These are phyloP conservation scores for Agaricus sinodeliciosus DNA, from an alignment of 768 basidiomycete species.

Conservation along the genomic window DNA sequence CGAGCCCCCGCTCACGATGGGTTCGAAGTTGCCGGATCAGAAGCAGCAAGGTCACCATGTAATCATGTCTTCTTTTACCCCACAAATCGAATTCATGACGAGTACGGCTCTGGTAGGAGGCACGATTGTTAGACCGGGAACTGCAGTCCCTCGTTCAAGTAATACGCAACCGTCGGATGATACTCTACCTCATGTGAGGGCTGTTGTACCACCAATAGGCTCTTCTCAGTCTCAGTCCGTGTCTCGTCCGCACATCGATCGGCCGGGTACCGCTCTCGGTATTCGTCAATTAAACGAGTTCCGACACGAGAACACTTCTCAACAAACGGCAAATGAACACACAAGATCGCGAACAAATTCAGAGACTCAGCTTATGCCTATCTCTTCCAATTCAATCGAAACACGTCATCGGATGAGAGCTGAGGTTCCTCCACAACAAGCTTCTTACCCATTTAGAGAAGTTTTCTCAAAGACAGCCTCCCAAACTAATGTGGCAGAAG, in stretches of 20 bases:
- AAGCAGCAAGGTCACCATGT: background rate
- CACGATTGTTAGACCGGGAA: background rate
- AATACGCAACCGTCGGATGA: background rate
- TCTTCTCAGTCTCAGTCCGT: constrained; percentile 1
- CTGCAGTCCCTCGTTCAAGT: background rate
- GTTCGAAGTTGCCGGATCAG: background rate
- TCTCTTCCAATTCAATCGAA: background rate
- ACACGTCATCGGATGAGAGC: background rate
- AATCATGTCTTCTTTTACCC: background rate
- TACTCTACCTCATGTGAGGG: background rate
- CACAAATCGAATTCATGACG: background rate
- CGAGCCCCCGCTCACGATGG: background rate
- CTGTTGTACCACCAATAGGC: background rate
- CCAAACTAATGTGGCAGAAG: background rate
- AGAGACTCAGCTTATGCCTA: background rate
- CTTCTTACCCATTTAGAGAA: background rate
- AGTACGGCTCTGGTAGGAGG: background rate
- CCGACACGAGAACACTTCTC: background rate
- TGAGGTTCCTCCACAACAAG: background rate
- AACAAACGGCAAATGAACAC: background rate
- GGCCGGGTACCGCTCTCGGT: background rate
- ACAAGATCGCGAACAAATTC: background rate
- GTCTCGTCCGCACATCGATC: constrained; percentile 1
- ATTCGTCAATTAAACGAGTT: background rate
- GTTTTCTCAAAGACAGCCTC: background rate